These are phyloP conservation scores for Kurtzmaniella quercitrusa DNA, from an alignment of 1,139 yeast species.

Conservation along the genomic window DNA sequence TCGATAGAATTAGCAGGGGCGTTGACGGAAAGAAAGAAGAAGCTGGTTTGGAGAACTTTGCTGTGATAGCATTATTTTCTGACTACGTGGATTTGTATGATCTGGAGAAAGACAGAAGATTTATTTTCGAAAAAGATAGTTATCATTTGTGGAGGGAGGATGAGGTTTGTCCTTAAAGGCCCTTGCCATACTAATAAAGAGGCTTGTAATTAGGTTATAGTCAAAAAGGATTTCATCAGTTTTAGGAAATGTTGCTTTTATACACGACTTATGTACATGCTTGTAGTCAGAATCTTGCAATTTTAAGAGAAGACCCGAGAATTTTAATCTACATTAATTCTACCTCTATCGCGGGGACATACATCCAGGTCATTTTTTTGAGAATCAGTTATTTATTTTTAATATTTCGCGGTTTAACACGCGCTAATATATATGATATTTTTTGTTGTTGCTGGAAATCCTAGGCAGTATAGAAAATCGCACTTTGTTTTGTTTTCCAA, in stretches of 20 bases:
- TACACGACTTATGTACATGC: no score
- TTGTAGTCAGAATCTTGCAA: no score
- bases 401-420: not conserved
- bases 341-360: no score
- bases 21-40: slow-evolving; percentile 77
- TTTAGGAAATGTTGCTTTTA: no score
- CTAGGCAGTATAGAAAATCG: slow-evolving; percentile 1
- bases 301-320: no score
- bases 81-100: slow-evolving; percentile 72
- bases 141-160: slow-evolving; percentile 69
- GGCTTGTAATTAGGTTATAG: not conserved
- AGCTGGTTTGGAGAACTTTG: slow-evolving; percentile 66
- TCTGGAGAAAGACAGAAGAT: slow-evolving; percentile 54
- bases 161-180: slow-evolving; percentile 66
- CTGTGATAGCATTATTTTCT: slow-evolving; percentile 64
- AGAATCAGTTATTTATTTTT: slow-evolving; percentile 2
- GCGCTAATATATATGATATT: not conserved
- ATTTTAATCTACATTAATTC: no score
- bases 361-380: not conserved
- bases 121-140: slow-evolving; percentile 48
- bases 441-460: not conserved
- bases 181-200: not conserved
- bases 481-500: slow-evolving; percentile 2
- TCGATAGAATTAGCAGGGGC: slow-evolving; percentile 74
- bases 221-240: no score